A percentile compares a stretch with the other conserved stretches of the same genome.
Conservation (phyloP, 441 rosid genomes). For the Pelargonium exstipulatum region DNA sequence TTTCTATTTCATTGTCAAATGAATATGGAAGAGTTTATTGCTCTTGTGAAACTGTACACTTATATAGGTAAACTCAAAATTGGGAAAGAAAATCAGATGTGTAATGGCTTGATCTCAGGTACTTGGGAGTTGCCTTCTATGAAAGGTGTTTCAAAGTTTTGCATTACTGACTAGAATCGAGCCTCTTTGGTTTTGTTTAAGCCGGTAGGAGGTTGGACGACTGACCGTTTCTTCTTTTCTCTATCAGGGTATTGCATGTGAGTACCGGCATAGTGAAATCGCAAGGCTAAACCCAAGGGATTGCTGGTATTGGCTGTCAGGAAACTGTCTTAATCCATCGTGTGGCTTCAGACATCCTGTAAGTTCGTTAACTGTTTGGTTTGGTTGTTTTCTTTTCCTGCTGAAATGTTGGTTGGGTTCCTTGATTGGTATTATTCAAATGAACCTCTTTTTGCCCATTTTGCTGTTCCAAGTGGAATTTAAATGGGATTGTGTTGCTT, state of each 20-base stretch:
- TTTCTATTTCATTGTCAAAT: neutral
- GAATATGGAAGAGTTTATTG: neutral
- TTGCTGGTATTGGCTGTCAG: constrained; percentile 56
- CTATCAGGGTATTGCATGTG: constrained; percentile 40
- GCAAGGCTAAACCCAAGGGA: constrained; percentile 57
- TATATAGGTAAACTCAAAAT: too few relatives aligned
- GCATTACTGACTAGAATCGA: neutral
- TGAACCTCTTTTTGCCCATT: neutral
- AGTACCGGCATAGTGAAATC: constrained; percentile 46
- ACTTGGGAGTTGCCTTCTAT: neutral
- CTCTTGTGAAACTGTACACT: neutral
- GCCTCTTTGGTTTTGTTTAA: neutral
- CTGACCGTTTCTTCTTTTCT: neutral
- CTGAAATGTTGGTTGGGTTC: neutral
- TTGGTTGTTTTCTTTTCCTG: neutral
- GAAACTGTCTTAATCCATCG: constrained; percentile 44
- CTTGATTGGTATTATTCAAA: neutral
- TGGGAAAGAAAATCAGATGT: neutral
- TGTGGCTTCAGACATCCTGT: constrained; percentile 60
- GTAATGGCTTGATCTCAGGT: neutral
- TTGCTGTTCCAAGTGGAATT: neutral
- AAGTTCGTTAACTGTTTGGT: constrained; percentile 21
- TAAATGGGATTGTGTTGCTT: neutral
- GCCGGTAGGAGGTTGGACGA: neutral
- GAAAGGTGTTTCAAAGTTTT: neutral